phyloP scores from a whole-genome alignment of 441 rosid genomes.

The Eutrema salsugineum region DNA sequence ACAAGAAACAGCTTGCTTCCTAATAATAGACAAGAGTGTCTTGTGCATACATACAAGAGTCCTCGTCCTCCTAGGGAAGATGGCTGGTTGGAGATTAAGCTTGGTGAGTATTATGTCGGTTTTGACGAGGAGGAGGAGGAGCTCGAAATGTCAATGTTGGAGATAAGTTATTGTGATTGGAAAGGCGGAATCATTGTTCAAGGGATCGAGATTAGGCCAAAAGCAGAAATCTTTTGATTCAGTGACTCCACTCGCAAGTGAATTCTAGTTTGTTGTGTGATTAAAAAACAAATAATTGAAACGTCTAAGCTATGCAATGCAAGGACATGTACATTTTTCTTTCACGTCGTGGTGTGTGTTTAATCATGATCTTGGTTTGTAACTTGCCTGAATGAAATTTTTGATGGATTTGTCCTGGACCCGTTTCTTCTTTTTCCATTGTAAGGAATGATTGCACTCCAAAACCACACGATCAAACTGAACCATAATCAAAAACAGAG shows the following conservation, averaged over 20 bases:
- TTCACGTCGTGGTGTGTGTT: neutral
- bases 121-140: slow-evolving; percentile 20
- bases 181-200: slow-evolving; percentile 60
- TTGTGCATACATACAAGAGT: neutral
- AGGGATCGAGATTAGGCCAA: slow-evolving; percentile 51
- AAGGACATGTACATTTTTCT: neutral
- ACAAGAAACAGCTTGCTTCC: slow-evolving; percentile 15
- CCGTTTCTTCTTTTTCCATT: too few species aligned
- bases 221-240: neutral
- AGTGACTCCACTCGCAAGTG: neutral
- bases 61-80: slow-evolving; percentile 32
- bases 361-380: neutral
- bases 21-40: slow-evolving; percentile 16
- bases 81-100: slow-evolving; percentile 53
- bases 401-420: too few species aligned
- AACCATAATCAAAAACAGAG: too few species aligned
- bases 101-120: slow-evolving; percentile 42
- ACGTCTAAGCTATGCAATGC: neutral
- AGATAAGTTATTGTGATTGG: slow-evolving; percentile 42
- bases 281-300: neutral
- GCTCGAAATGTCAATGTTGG: slow-evolving; percentile 38
- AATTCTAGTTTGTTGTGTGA: neutral
- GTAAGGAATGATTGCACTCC: too few species aligned
- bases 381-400: neutral
- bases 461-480: too few species aligned